A percentile compares a stretch with the other conserved stretches of the same genome.
phyloP scores from a whole-genome alignment of 495 filamentous ascomycete genomes.

The Pseudotulostoma volvatum region DNA sequence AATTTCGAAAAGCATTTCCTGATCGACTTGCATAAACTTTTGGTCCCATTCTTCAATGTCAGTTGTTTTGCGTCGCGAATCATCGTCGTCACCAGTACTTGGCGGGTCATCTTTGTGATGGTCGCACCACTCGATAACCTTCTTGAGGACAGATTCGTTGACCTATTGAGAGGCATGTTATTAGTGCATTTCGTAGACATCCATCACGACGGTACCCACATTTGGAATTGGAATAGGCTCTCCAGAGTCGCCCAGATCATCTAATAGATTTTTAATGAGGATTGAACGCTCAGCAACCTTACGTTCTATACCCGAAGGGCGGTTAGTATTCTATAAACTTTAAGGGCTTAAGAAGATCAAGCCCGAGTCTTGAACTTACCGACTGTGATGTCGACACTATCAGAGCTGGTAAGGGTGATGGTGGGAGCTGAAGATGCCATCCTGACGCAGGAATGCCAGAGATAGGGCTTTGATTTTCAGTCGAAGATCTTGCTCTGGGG shows the following conservation, averaged over 20 bases:
- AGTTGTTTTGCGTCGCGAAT: slow-evolving; percentile 91
- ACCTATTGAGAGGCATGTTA: slow-evolving; percentile 36
- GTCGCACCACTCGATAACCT: slow-evolving; percentile 95
- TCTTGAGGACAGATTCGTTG: slow-evolving; percentile 80
- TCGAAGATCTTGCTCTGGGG: too few species aligned
- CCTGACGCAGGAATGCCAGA: too few species aligned
- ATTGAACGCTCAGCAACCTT: slow-evolving; percentile 79
- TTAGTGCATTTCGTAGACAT: too few species aligned
- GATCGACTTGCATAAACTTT: slow-evolving; percentile 99
- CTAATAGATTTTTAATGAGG: slow-evolving; percentile 94
- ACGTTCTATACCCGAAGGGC: slow-evolving; percentile 39
- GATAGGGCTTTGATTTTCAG: too few species aligned
- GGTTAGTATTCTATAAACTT: slow-evolving; percentile 9
- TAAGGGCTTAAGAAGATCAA: too few species aligned
- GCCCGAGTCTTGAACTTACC: too few species aligned
- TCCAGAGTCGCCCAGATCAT: slow-evolving; percentile 63
- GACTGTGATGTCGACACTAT: slow-evolving; percentile 36
- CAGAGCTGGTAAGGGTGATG: slow-evolving; percentile 43
- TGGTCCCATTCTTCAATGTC: slow-evolving; percentile 99
- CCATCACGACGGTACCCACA: too few species aligned
- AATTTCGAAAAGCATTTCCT: slow-evolving; percentile 99
- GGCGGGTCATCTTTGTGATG: slow-evolving; percentile 83
- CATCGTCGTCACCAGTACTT: slow-evolving; percentile 71
- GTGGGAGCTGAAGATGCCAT: slow-evolving; percentile 4
- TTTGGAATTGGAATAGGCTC: slow-evolving; percentile 77